Evolutionary conservation across 2,329 filamentous ascomycete species (phyloP).

Genomic region (Penicillium sp.): DNA sequence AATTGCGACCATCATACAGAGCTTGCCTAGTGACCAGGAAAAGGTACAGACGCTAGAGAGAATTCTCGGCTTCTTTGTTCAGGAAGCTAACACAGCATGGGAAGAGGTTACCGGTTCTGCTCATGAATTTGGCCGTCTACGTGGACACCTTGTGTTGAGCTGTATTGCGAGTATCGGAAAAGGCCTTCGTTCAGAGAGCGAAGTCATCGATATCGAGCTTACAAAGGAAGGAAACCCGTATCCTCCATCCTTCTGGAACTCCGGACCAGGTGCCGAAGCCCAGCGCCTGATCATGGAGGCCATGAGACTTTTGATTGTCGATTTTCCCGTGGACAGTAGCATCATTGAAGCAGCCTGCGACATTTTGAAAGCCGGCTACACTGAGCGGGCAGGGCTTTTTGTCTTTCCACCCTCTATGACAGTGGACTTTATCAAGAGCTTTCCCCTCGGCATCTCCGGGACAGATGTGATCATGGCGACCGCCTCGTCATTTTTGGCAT

Average conservation of each 20-base stretch:
- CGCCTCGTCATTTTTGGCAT: conserved; percentile 48
- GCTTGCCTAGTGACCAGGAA: conserved; percentile 39
- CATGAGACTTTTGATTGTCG: conserved; percentile 41
- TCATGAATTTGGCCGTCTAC: conserved; percentile 35
- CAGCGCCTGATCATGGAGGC: conserved; percentile 43
- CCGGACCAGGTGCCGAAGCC: conserved; percentile 30
- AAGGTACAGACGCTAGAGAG: conserved; percentile 42
- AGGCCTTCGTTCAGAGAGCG: conserved; percentile 40
- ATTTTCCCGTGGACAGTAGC: conserved; percentile 42
- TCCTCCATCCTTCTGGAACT: conserved; percentile 41
- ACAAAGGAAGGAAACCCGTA: conserved; percentile 27
- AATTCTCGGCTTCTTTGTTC: conserved; percentile 40
- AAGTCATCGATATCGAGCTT: conserved; percentile 36
- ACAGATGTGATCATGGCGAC: conserved; percentile 48
- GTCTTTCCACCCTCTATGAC: conserved; percentile 45
- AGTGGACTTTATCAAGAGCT: conserved; percentile 43
- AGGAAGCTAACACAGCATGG: conserved; percentile 35
- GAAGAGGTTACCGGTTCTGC: conserved; percentile 33
- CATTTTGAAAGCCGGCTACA: conserved; percentile 48
- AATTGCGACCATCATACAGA: conserved; percentile 47
- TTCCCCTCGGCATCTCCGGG: conserved; percentile 41
- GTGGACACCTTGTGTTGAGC: conserved; percentile 38
- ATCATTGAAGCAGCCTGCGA: conserved; percentile 49
- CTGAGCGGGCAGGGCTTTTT: conserved; percentile 45
- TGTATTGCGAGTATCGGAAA: conserved; percentile 46